Percentiles rank a stretch among this genome's conserved stretches.
Conservation (phyloP, 2,329 filamentous ascomycete species). For the Penicillium sp. region DNA sequence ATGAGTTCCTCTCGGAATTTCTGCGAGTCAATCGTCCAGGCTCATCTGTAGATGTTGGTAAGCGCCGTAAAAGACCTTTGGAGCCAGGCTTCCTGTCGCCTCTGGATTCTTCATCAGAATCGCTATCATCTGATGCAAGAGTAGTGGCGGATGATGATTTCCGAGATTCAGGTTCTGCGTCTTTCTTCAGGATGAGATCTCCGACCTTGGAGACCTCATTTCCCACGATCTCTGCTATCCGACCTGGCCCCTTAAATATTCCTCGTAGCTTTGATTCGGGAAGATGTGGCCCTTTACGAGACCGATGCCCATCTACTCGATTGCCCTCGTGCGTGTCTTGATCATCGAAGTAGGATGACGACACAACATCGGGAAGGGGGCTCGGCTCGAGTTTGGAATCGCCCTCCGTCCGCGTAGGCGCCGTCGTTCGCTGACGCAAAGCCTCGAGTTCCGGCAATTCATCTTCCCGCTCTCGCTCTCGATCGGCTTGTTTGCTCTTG, state of each 20-base stretch:
- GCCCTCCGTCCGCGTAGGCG: conserved; percentile 16
- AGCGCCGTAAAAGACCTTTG: conserved; percentile 30
- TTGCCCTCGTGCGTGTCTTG: conserved; percentile 18
- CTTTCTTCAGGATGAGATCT: conserved; percentile 59
- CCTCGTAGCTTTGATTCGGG: conserved; percentile 63
- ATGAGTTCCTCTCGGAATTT: conserved; percentile 33
- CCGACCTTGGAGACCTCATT: conserved; percentile 61
- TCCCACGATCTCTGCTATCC: conserved; percentile 71
- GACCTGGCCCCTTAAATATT: conserved; percentile 69
- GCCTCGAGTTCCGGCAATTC: conserved; percentile 20
- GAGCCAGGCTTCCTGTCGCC: conserved; percentile 30
- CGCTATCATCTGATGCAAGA: conserved; percentile 47
- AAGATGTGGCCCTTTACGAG: conserved; percentile 31
- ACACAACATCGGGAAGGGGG: conserved; percentile 27
- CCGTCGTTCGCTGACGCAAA: conserved; percentile 15
- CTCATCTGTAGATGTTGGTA: conserved; percentile 38
- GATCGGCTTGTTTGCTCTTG: conserved; percentile 40
- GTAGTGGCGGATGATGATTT: conserved; percentile 46
- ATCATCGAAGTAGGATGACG: conserved; percentile 26
- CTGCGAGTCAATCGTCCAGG: conserved; percentile 30
- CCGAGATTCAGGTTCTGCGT: conserved; percentile 45
- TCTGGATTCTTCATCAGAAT: conserved; percentile 45
- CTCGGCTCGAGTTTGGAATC: conserved; percentile 27
- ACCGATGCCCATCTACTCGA: conserved; percentile 25
- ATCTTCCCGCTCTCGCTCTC: conserved; percentile 18